These are phyloP conservation scores for Spergularia marina DNA, from an alignment of 148 eudicot species.

Conservation along the genomic window DNA sequence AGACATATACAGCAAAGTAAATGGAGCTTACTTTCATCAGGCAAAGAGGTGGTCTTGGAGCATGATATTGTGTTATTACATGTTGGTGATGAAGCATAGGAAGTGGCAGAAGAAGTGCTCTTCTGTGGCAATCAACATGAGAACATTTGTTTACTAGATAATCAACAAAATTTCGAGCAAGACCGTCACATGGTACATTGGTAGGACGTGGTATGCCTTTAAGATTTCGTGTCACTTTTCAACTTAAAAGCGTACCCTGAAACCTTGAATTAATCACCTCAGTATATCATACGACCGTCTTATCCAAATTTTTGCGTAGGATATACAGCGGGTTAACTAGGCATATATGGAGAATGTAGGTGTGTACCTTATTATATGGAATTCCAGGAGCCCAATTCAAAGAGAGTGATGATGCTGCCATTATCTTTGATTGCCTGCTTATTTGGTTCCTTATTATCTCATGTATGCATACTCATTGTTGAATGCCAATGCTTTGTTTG, in stretches of 20 bases:
- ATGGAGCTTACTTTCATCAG: constrained; percentile 23
- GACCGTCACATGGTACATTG: too few relatives aligned
- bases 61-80: constrained; percentile 9
- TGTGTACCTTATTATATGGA: constrained; percentile 37
- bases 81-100: constrained; percentile 2
- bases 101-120: constrained; percentile 18
- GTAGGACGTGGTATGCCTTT: too few relatives aligned
- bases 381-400: constrained; percentile 40
- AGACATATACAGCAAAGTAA: not conserved
- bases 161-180: too few relatives aligned
- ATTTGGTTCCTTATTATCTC: not conserved
- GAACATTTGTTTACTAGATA: too few relatives aligned
- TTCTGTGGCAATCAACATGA: constrained; percentile 13
- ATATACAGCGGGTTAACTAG: too few relatives aligned
- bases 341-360: not conserved
- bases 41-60: constrained; percentile 12
- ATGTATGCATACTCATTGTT: not conserved
- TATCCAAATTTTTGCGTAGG: too few relatives aligned
- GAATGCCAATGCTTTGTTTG: not conserved
- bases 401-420: constrained; percentile 59
- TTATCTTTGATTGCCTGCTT: not conserved
- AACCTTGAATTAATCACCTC: too few relatives aligned
- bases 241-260: too few relatives aligned
- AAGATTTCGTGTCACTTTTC: too few relatives aligned
- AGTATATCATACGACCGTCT: too few relatives aligned